phyloP scores from a whole-genome alignment of 2,329 filamentous ascomycete genomes.

The Neoarthrinium moseri region DNA sequence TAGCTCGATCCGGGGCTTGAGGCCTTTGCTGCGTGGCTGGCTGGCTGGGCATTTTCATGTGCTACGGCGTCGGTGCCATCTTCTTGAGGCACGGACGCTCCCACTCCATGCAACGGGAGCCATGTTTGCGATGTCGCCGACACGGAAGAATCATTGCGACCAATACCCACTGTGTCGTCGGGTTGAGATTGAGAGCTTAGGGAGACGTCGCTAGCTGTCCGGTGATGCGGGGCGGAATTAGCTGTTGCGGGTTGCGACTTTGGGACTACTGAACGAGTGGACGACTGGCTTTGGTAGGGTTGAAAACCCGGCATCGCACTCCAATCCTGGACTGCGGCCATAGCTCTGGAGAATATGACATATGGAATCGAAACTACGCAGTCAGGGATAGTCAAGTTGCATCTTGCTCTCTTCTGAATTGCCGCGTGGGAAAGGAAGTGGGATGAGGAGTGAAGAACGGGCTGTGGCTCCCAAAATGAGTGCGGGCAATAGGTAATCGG shows the following conservation, averaged over 20 bases:
- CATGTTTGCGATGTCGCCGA: slow-evolving; percentile 14
- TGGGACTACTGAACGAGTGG: background rate
- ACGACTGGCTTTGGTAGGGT: slow-evolving; percentile 3
- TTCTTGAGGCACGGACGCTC: background rate
- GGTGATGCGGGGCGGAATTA: slow-evolving; percentile 1
- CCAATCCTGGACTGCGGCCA: background rate
- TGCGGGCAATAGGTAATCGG: background rate
- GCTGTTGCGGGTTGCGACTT: background rate
- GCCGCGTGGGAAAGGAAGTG: too few relatives aligned
- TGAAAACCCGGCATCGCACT: background rate
- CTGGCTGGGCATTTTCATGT: slow-evolving; percentile 5
- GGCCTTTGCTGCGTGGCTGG: slow-evolving; percentile 6
- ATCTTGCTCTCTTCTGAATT: background rate
- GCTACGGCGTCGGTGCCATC: slow-evolving; percentile 9
- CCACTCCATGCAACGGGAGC: slow-evolving; percentile 9
- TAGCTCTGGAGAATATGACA: background rate
- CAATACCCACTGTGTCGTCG: slow-evolving; percentile 2
- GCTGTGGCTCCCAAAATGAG: too few relatives aligned
- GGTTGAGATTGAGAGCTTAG: slow-evolving; percentile 11
- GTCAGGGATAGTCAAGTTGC: background rate
- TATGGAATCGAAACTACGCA: background rate
- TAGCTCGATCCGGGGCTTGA: background rate
- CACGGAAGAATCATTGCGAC: slow-evolving; percentile 5
- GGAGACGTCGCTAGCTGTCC: slow-evolving; percentile 10
- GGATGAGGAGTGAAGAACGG: too few relatives aligned